These are phyloP conservation scores for Curvularia spicifera DNA, from an alignment of 2,329 filamentous ascomycete species.

Conservation along the genomic window DNA sequence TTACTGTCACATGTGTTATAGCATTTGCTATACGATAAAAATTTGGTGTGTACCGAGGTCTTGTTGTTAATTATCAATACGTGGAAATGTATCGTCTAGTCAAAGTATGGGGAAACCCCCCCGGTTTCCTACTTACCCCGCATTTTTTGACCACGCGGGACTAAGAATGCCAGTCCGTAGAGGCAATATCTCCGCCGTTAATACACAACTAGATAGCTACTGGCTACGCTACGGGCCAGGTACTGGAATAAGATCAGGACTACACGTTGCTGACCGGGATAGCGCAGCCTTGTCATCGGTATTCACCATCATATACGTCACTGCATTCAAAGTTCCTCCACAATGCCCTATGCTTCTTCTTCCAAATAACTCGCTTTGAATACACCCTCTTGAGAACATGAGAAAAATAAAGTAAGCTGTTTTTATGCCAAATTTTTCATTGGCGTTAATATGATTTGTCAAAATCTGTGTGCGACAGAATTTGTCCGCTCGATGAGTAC, in stretches of 20 bases:
- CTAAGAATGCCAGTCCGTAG: conserved; percentile 13
- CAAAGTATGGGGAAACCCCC: conserved; percentile 9
- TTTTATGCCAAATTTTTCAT: neutral
- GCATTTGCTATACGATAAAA: neutral
- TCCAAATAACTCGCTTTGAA: no score
- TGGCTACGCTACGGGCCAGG: conserved; percentile 14
- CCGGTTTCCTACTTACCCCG: conserved; percentile 24
- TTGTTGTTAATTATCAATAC: neutral
- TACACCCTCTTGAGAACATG: neutral
- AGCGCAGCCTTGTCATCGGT: neutral
- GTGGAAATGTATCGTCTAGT: neutral
- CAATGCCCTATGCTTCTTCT: neutral
- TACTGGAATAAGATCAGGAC: neutral
- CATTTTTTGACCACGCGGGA: conserved; percentile 17
- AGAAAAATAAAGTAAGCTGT: neutral
- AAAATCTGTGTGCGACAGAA: neutral
- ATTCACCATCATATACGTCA: neutral
- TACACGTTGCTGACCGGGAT: conserved; percentile 3
- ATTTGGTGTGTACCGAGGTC: neutral
- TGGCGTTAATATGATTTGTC: neutral
- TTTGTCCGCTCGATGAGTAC: conserved; percentile 12
- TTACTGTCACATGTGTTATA: neutral
- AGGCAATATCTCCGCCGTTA: conserved; percentile 18
- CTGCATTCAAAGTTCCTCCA: neutral
- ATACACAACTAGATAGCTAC: conserved; percentile 15